A percentile compares a stretch with the other conserved stretches of the same genome.
These are phyloP conservation scores for Puccinia triticina DNA, from an alignment of 1,284 basidiomycete genomes.

Conservation along the genomic window DNA sequence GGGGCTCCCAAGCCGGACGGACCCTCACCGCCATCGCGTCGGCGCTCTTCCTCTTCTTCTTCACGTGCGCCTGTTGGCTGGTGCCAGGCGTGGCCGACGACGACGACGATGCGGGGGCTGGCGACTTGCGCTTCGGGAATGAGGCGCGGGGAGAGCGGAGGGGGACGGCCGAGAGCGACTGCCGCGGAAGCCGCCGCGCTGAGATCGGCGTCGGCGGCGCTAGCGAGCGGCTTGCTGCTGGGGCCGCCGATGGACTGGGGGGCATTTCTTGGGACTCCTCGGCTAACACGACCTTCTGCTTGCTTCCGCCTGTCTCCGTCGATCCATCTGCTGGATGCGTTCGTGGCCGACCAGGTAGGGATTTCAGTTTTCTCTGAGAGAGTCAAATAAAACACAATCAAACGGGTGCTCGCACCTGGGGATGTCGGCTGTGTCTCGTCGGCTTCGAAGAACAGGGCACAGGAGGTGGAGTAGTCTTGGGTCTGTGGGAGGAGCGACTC, in stretches of 20 bases:
- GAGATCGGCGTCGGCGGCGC: constrained; percentile 43
- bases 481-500: background rate
- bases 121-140: background rate
- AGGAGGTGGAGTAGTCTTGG: background rate
- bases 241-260: background rate
- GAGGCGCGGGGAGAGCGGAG: background rate
- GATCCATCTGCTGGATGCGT: background rate
- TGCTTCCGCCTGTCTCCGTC: background rate
- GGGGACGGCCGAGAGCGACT: background rate
- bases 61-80: background rate
- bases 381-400: background rate
- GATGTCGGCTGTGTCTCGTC: background rate
- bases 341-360: background rate
- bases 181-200: background rate
- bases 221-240: constrained; percentile 16
- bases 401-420: background rate
- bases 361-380: background rate
- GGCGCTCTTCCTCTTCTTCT: background rate
- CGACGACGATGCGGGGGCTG: too few relatives aligned
- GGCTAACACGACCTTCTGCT: background rate
- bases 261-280: background rate
- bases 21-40: background rate
- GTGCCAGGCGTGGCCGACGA: background rate
- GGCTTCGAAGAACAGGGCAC: background rate
- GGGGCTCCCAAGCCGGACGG: background rate